Evolutionary conservation across 257 asterid species (phyloP).

Genomic region (Capsicum chinense): DNA sequence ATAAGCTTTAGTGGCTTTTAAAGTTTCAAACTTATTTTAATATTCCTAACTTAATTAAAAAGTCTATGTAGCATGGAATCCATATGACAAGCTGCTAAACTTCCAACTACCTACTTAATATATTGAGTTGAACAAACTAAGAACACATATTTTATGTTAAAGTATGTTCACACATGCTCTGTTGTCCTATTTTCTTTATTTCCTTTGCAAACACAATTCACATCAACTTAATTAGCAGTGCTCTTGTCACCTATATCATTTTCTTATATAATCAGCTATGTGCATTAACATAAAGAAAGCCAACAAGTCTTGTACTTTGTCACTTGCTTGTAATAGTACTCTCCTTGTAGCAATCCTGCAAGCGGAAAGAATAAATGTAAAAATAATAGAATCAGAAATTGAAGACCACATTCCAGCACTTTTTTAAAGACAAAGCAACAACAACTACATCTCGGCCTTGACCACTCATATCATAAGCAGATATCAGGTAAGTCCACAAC

Average conservation of each 20-base stretch:
- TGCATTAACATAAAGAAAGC: background rate
- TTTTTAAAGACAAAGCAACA: constrained; percentile 57
- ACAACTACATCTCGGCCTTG: constrained; percentile 73
- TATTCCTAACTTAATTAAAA: no score
- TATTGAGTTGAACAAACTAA: background rate
- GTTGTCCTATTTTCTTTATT: background rate
- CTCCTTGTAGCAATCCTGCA: constrained; percentile 79
- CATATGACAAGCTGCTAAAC: background rate
- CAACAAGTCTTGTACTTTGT: constrained; percentile 47
- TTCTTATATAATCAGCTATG: background rate
- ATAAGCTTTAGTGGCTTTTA: no score
- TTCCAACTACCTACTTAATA: background rate
- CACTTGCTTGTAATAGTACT: constrained; percentile 63
- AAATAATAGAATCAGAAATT: constrained; percentile 77
- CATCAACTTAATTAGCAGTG: background rate
- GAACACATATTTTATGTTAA: background rate
- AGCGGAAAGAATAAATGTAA: constrained; percentile 83
- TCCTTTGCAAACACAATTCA: background rate
- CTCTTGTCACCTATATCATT: background rate
- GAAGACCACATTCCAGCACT: constrained; percentile 55
- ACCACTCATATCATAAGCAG: constrained; percentile 85
- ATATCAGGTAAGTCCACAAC: constrained; percentile 89
- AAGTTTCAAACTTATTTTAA: no score
- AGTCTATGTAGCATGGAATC: no score
- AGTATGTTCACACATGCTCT: background rate